phyloP scores from a whole-genome alignment of 148 eudicot species.

The Cornus florida region DNA sequence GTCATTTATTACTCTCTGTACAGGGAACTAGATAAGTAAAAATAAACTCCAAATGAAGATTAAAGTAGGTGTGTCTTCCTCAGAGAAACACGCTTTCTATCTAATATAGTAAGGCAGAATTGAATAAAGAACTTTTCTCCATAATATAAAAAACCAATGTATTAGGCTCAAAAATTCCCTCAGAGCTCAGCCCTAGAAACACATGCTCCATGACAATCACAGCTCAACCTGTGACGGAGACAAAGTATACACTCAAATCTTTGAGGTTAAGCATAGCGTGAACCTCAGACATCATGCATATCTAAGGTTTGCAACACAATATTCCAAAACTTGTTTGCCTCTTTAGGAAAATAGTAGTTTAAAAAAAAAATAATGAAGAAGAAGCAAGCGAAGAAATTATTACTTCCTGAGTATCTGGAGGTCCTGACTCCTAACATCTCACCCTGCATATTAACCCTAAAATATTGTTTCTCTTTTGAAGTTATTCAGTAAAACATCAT shows the following conservation, averaged over 20 bases:
- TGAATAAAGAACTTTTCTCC: neutral
- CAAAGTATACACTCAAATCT: neutral
- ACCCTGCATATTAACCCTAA: neutral
- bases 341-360: neutral
- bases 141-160: neutral
- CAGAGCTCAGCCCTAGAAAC: too few relatives aligned
- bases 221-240: neutral
- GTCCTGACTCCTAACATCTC: neutral
- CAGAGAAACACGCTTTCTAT: neutral
- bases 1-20: neutral
- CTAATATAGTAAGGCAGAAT: neutral
- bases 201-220: neutral
- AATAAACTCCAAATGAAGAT: neutral
- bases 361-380: neutral
- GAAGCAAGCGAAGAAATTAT: neutral
- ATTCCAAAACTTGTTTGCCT: neutral
- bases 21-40: neutral
- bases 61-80: neutral
- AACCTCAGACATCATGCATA: neutral
- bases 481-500: conserved; percentile 5
- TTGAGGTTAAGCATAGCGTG: neutral
- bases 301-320: neutral
- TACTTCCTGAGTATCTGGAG: neutral
- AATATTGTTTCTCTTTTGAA: neutral
- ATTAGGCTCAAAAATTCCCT: too few relatives aligned